A percentile compares a stretch with the other conserved stretches of the same genome.
These are phyloP conservation scores for Candida anglica DNA, from an alignment of 805 yeast species.

Conservation along the genomic window DNA sequence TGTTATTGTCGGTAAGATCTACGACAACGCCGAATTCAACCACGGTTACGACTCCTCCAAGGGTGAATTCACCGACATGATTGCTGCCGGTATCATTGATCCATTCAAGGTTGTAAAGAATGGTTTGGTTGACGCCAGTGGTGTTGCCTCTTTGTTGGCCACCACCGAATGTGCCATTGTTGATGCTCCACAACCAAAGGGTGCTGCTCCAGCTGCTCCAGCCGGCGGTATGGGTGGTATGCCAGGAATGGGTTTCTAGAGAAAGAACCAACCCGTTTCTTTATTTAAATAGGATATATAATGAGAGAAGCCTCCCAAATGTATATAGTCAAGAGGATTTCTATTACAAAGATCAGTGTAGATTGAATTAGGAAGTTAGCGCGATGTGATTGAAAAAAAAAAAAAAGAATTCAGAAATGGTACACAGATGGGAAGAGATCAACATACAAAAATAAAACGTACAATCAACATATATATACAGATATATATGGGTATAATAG, in stretches of 20 bases:
- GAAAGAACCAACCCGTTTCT: no score
- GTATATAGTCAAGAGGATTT: constrained; percentile 1
- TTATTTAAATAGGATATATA: constrained; percentile 1
- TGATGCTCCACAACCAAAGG: constrained; percentile 84
- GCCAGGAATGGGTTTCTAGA: constrained; percentile 32
- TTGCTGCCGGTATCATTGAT: constrained; percentile 94
- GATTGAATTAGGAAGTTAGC: no score
- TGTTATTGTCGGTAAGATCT: constrained; percentile 88
- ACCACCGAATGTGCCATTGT: constrained; percentile 98
- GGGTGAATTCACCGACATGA: constrained; percentile 93
- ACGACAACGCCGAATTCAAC: constrained; percentile 68
- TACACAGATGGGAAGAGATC: no score
- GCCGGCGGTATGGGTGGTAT: constrained; percentile 39
- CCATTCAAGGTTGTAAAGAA: constrained; percentile 97
- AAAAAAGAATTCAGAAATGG: no score
- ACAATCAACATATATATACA: no score
- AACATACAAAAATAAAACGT: no score
- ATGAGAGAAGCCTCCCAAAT: not conserved
- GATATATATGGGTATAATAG: no score
- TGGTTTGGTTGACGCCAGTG: constrained; percentile 93
- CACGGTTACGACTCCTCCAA: constrained; percentile 88
- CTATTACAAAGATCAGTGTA: no score
- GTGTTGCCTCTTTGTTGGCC: constrained; percentile 95
- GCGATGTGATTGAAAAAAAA: no score
- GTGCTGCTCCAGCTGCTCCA: constrained; percentile 51